Evolutionary conservation across 345 rosid species (phyloP).

Genomic region (Brassica carinata): DNA sequence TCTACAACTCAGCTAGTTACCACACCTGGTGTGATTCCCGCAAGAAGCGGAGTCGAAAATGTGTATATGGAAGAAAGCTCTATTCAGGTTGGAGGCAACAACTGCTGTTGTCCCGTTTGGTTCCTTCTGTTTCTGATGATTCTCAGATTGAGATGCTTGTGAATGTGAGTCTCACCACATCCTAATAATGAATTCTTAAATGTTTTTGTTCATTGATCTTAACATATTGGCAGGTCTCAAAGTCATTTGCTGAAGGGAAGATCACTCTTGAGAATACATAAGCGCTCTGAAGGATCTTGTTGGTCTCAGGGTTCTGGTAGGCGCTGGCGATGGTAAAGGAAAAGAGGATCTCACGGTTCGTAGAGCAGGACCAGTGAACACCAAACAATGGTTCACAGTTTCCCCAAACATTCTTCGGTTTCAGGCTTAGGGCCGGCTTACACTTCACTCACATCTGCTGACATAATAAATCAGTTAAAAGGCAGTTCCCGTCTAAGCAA

Average conservation of each 20-base stretch:
- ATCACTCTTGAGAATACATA: constrained; percentile 52
- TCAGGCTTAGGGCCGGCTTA: constrained; percentile 43
- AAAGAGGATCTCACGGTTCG: constrained; percentile 65
- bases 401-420: constrained; percentile 36
- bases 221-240: constrained; percentile 51
- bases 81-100: constrained; percentile 79
- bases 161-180: constrained; percentile 40
- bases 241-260: constrained; percentile 60
- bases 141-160: constrained; percentile 38
- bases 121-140: constrained; percentile 46
- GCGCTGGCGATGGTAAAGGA: constrained; percentile 74
- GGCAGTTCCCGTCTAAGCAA: constrained; percentile 68
- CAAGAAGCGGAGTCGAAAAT: constrained; percentile 51
- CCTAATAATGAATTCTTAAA: no score
- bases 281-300: constrained; percentile 46
- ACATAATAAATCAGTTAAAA: constrained; percentile 56
- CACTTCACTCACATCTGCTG: constrained; percentile 55
- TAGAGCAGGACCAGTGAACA: constrained; percentile 46
- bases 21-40: constrained; percentile 61
- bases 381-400: constrained; percentile 46
- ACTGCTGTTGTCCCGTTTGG: constrained; percentile 63
- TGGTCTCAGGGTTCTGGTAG: constrained; percentile 57
- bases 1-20: constrained; percentile 52
- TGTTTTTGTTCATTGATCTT: constrained; percentile 31
- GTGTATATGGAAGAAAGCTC: constrained; percentile 55